Base-by-base conservation (phyloP, 1,284 basidiomycete species). In the Hypsizygus ulmarius region DNA sequence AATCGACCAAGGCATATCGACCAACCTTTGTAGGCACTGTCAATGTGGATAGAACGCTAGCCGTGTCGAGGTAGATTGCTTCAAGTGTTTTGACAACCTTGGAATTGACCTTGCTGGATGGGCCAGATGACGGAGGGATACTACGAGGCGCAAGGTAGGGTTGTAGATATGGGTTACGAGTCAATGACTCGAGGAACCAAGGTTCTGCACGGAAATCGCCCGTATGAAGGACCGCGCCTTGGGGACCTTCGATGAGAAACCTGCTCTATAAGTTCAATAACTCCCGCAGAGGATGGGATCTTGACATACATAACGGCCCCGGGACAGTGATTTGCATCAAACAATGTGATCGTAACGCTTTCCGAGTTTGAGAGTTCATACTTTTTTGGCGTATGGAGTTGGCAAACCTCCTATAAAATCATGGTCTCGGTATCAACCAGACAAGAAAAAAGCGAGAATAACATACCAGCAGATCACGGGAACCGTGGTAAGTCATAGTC, bases 261-360 rank as follows among this genome's bases (percentile, higher is more conserved):
- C 92, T 96, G 40, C 32, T 48, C 32, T 14, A 5, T 34, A 47
- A 28, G 45, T 45, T 28, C 6, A 32, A 35, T 40, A 47, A 38
- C 28, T 34, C 33, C 16, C n/a, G 19, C 18, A 29, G 9, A 9
- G 35, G 10, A 30, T 14, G 15, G 25, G 12, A 35, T 14, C 29
- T 39, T 38, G 2, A 65, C 82, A 39, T 59, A 94, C 94, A 97
- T 97, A 25, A 91, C 82, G 0, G 91, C 86, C 0, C 95, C 95
- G 8, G 92, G 93, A 64, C 93, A 97, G 63, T 97, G 95, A 61
- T 97, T 97, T 1, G 95, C 93, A 57, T 95, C 89, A 11, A 97
- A 69, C 2, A 91, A 74, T 0, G 93, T 96, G 49, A 97, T 77
- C 0, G 73, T 83, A 2, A 93, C 79, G 0, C 63, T 66, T 48